Evolutionary conservation across 768 basidiomycete genomes (phyloP), one percentile per base, ranked within the genome.

Genomic region (Chlorophyllum brunneum): DNA sequence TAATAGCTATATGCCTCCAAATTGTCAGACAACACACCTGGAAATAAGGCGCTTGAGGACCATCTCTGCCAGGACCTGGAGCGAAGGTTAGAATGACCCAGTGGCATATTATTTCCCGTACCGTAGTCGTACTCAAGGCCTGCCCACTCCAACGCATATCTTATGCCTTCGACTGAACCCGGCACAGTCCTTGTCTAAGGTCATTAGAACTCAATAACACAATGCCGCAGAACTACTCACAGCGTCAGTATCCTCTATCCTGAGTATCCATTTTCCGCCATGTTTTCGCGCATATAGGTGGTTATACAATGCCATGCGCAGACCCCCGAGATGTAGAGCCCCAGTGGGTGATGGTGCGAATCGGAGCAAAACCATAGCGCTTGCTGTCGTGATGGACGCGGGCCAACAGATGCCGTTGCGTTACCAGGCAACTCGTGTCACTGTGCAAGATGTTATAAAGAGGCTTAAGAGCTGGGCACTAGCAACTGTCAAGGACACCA

Each of bases 301-400:
- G 62, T 98, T 98, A 69, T 93, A 95, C 2, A 99, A 72, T 0
- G 95, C 97, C 49, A 95, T 98, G 15, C 97, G 74, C 11, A 99
- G 80, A 0, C 97, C 97, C 0, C 97, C 97, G 1, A 99, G 82
- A 67, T 99, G 97, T 4, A 98, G 73, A 27, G 86, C 79, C 1
- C 97, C 97, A 0, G 97, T 99, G 1, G 97, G 97, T 1, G 97
- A 98, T 1, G 97, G 97, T 2, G 95, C 97, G 67, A 99, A 98
- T 13, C 97, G 85, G 13, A 98, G 68, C 15, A 93, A 73, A 9
- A 76, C 78, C 75, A 84, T 53, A 13, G 50, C 33, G 41, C n/a
- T 9, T n/a, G 20, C 39, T 29, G 40, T 33, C 31, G 31, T 51
- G 40, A 51, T 24, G 30, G 39, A 33, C 29, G 40, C 18, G 8